Evolutionary conservation across 176 grass and related monocot genomes (phyloP).

Genomic region (Zea mays): Zm-B73-REFERENCE-NAM-5.0 NC_050100.1:177942001-177942500

Average conservation of each 20-base stretch:
- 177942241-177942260: slow-evolving; percentile 58
- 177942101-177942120: not conserved
- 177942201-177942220: slow-evolving; percentile 38
- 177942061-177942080: not conserved
- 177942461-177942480: too few relatives aligned
- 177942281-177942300: slow-evolving; percentile 26
- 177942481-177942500: too few relatives aligned
- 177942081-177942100: not conserved
- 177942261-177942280: slow-evolving; percentile 53
- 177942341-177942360: slow-evolving; percentile 12
- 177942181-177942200: slow-evolving; percentile 48
- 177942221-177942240: slow-evolving; percentile 38
- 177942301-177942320: slow-evolving; percentile 16
- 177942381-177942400: not conserved
- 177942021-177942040: not conserved
- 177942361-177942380: slow-evolving; percentile 10
- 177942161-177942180: slow-evolving; percentile 30
- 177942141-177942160: not conserved
- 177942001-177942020: not conserved
- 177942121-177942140: not conserved
- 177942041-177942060: not conserved
- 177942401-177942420: not conserved
- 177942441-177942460: not conserved
- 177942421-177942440: not conserved
- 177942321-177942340: slow-evolving; percentile 7